Evolutionary conservation across 148 eudicot species (phyloP), one percentile per base, ranked within the genome.

Genomic region (Amaranthus cruentus): DNA sequence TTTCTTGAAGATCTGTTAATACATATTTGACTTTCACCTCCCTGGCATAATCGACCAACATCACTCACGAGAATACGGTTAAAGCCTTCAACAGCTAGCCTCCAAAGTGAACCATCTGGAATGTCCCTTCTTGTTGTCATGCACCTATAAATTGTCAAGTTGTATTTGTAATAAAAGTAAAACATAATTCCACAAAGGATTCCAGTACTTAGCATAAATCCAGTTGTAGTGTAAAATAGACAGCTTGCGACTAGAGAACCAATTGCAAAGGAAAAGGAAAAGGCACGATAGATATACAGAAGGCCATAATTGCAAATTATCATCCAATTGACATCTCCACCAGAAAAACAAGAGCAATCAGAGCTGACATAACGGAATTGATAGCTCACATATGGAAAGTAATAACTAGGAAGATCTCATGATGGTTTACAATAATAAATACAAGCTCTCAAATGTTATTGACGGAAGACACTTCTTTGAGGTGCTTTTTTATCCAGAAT

Each of bases 71-170:
- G 84, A 60, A 96, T 75, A 56, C 83, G 84, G 69, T 92, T 93
- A 80, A 96, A 96, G 47, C 96, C 91, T 76, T 92, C 92, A 75
- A 96, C 91, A 69, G 97, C 97, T 72, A 85, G 68, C 83, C 92
- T 89, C 99, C 99, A 96, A 69, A 96, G 88, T 64, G 85, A 78
- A 42, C 96, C 88, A 70, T 92, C 99, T 79, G 97, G 96, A 77
- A 67, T 80, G 68, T 96, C 99, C 81, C 99, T 88, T 88, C 99
- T 89, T 77, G 94, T 96, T 51, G 88, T 96, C 99, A 92, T 96
- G 77, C 92, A 96, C 85, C 99, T 96, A 79, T 9, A 66, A 43
- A 81, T 54, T 2, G 5, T 6, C 38, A 28, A 28, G 38, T 28
- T 6, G 48, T 15, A 59, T 55, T 53, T 13, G 4, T 14, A 51